Conservation (phyloP, 768 basidiomycete species). For the Saitozyma sp. region DNA sequence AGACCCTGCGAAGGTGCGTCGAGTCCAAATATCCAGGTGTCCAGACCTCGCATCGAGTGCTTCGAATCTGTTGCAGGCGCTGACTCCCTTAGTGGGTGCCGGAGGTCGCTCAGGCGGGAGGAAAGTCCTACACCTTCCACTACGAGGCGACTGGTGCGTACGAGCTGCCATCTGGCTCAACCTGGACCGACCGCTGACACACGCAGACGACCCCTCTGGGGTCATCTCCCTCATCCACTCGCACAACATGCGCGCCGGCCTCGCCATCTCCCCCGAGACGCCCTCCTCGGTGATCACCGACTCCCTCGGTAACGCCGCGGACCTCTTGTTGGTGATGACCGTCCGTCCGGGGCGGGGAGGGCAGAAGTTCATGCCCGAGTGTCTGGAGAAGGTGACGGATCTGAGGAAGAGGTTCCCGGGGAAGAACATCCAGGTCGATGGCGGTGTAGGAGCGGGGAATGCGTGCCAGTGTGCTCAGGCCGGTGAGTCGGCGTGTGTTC, state of each 20-base stretch:
- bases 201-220: slow-evolving; percentile 53
- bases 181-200: slow-evolving; percentile 1
- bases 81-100: slow-evolving; percentile 75
- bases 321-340: slow-evolving; percentile 98
- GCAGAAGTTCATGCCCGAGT: slow-evolving; percentile 91
- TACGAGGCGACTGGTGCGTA: slow-evolving; percentile 82
- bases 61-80: not conserved
- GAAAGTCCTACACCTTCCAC: slow-evolving; percentile 93
- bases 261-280: slow-evolving; percentile 95
- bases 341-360: slow-evolving; percentile 94
- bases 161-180: not conserved
- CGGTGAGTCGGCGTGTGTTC: slow-evolving; percentile 58
- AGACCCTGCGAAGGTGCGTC: slow-evolving; percentile 76
- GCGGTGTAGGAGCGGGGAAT: slow-evolving; percentile 91
- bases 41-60: not conserved
- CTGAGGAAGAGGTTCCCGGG: slow-evolving; percentile 85
- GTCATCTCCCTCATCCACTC: slow-evolving; percentile 78
- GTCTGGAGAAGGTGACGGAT: slow-evolving; percentile 88
- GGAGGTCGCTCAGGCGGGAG: slow-evolving; percentile 93
- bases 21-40: not conserved
- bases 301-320: slow-evolving; percentile 74
- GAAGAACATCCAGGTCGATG: slow-evolving; percentile 97
- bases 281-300: slow-evolving; percentile 84
- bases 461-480: slow-evolving; percentile 84
- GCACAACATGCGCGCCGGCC: slow-evolving; percentile 88